These are phyloP conservation scores for Tephrocybe sp. DNA, from an alignment of 768 basidiomycete genomes.

Conservation along the genomic window DNA sequence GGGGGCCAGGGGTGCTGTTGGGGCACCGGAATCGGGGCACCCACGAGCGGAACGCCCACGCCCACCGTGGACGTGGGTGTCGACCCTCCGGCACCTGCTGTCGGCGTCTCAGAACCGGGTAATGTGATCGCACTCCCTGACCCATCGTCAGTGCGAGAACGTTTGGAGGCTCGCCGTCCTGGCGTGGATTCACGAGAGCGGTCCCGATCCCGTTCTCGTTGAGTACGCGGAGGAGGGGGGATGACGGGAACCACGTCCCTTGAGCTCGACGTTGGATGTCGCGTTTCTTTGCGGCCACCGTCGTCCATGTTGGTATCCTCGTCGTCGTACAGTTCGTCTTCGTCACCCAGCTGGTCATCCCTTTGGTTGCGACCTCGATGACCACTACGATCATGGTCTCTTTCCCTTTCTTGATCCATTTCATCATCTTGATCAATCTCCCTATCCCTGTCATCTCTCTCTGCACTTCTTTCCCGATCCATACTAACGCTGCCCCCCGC, in stretches of 20 bases:
- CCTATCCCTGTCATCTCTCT: conserved; percentile 6
- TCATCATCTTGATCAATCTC: background rate
- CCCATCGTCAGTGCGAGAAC: conserved; percentile 33
- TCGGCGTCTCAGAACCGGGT: conserved; percentile 11
- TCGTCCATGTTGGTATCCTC: background rate
- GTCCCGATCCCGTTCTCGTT: background rate
- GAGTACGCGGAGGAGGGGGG: background rate
- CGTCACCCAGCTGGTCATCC: background rate
- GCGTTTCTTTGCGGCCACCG: background rate
- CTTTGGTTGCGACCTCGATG: background rate
- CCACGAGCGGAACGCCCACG: conserved; percentile 19
- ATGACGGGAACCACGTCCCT: too few species aligned
- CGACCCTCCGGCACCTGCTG: background rate
- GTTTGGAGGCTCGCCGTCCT: conserved; percentile 31
- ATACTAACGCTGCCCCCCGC: conserved; percentile 7
- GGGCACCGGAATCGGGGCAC: conserved; percentile 20
- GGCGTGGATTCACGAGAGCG: background rate
- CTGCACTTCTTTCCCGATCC: background rate
- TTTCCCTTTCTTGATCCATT: conserved; percentile 21
- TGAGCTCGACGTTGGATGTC: too few species aligned
- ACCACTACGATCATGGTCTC: conserved; percentile 22
- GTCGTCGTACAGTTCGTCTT: background rate
- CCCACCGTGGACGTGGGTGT: conserved; percentile 3
- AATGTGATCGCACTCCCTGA: background rate
- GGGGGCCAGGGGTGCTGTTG: conserved; percentile 31